Percentiles rank a stretch among this genome's conserved stretches.
Conservation (phyloP, 2,329 filamentous ascomycete species). For the Massarina eburnea region DNA sequence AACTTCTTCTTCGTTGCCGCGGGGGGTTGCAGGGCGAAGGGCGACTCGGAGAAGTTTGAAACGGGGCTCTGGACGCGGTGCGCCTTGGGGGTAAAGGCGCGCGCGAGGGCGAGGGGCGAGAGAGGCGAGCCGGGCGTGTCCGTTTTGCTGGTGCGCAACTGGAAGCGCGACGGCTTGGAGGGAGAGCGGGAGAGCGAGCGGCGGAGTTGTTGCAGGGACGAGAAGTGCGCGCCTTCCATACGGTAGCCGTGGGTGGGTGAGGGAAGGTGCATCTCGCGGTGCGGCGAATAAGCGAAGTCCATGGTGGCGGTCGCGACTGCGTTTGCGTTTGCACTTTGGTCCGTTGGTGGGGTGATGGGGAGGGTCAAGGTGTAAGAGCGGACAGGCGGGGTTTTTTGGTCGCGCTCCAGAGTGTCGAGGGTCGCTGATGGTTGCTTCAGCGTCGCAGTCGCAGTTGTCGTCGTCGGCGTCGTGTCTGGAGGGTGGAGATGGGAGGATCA, state of each 20-base stretch:
- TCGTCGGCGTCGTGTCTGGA: constrained; percentile 7
- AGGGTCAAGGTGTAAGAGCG: constrained; percentile 13
- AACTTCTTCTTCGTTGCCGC: constrained; percentile 64
- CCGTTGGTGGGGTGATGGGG: constrained; percentile 8
- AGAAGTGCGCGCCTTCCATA: constrained; percentile 70
- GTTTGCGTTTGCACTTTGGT: background rate
- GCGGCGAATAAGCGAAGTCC: constrained; percentile 55
- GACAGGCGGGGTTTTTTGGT: constrained; percentile 14
- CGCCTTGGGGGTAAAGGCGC: constrained; percentile 48
- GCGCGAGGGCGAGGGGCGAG: constrained; percentile 48
- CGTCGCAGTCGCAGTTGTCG: constrained; percentile 7
- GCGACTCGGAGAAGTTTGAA: constrained; percentile 59
- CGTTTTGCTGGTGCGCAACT: constrained; percentile 55
- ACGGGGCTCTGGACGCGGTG: constrained; percentile 52
- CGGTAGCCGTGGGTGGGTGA: constrained; percentile 78
- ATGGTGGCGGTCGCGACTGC: constrained; percentile 28
- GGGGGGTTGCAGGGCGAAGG: constrained; percentile 61
- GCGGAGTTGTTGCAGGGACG: constrained; percentile 78
- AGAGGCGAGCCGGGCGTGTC: constrained; percentile 44
- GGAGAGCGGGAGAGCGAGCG: constrained; percentile 92
- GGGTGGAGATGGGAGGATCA: constrained; percentile 11
- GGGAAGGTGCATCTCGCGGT: constrained; percentile 70
- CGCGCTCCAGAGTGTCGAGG: constrained; percentile 10
- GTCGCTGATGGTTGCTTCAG: background rate
- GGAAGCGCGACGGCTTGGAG: constrained; percentile 74